A percentile compares a stretch with the other conserved stretches of the same genome.
phyloP scores from a whole-genome alignment of 495 filamentous ascomycete species.

The Friedmanniomyces endolithicus region DNA sequence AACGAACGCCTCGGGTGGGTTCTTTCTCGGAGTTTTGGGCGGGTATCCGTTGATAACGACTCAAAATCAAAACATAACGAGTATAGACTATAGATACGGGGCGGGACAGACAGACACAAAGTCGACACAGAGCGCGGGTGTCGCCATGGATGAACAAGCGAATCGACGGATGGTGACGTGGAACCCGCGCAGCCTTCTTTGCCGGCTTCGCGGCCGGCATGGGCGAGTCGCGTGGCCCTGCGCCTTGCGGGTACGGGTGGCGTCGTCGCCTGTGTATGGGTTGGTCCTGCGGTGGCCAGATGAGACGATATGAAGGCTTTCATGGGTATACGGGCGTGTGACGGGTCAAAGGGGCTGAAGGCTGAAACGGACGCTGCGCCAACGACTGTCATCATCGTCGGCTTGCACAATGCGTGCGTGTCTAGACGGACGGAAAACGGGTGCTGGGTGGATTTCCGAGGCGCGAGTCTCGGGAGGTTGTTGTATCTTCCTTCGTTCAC shows the following conservation, averaged over 20 bases:
- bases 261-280: too few species aligned
- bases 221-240: background rate
- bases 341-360: too few species aligned
- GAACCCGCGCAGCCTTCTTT: background rate
- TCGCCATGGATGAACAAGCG: too few species aligned
- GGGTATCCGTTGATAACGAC: background rate
- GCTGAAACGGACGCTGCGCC: background rate
- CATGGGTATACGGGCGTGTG: background rate
- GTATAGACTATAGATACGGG: constrained; percentile 4
- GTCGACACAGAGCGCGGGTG: too few species aligned
- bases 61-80: constrained; percentile 4
- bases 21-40: background rate
- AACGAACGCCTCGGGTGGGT: background rate
- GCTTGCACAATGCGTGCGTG: too few species aligned
- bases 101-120: background rate
- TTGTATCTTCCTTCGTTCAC: too few species aligned
- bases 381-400: too few species aligned
- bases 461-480: too few species aligned
- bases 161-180: background rate
- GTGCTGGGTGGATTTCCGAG: background rate
- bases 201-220: too few species aligned
- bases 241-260: background rate
- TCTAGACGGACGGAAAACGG: background rate
- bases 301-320: background rate
- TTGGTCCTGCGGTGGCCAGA: background rate